Percentiles rank a stretch among this genome's conserved stretches.
These are phyloP conservation scores for Penicillium cosmopolitanum DNA, from an alignment of 495 filamentous ascomycete species.

Conservation along the genomic window DNA sequence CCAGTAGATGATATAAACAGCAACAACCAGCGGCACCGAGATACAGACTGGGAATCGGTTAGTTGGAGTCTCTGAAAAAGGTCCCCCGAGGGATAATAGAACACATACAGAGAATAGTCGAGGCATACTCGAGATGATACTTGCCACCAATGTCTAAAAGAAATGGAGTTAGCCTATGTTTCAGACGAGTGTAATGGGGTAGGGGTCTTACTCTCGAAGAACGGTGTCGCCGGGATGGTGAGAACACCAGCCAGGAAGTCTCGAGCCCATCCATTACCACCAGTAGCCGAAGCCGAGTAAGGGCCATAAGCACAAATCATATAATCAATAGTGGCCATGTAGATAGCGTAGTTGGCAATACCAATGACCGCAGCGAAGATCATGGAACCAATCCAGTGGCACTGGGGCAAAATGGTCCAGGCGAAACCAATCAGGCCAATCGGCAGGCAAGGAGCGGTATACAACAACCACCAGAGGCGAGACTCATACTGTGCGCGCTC, in stretches of 20 bases:
- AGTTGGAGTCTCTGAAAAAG: neutral
- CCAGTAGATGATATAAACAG: constrained; percentile 80
- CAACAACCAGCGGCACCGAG: constrained; percentile 67
- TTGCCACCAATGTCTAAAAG: constrained; percentile 61
- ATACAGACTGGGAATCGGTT: constrained; percentile 52
- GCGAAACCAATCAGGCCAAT: constrained; percentile 67
- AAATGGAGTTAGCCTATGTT: constrained; percentile 6
- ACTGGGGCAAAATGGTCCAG: constrained; percentile 60
- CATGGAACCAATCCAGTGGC: constrained; percentile 69
- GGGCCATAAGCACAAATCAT: constrained; percentile 73
- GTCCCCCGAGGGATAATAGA: neutral
- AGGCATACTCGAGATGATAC: constrained; percentile 66
- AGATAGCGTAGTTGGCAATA: constrained; percentile 71
- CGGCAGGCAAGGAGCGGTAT: constrained; percentile 57
- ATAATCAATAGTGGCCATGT: constrained; percentile 79
- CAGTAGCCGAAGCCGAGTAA: constrained; percentile 73
- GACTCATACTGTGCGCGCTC: constrained; percentile 64
- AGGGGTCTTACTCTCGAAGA: constrained; percentile 50
- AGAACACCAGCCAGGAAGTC: constrained; percentile 84
- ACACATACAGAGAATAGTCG: constrained; percentile 66
- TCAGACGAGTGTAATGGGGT: neutral
- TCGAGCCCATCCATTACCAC: constrained; percentile 73
- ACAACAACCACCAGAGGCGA: constrained; percentile 63
- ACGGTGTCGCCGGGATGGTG: constrained; percentile 74
- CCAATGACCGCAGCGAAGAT: constrained; percentile 66